Evolutionary conservation across 305 asterid species (phyloP).

Genomic region (Coffea humblotiana): DNA sequence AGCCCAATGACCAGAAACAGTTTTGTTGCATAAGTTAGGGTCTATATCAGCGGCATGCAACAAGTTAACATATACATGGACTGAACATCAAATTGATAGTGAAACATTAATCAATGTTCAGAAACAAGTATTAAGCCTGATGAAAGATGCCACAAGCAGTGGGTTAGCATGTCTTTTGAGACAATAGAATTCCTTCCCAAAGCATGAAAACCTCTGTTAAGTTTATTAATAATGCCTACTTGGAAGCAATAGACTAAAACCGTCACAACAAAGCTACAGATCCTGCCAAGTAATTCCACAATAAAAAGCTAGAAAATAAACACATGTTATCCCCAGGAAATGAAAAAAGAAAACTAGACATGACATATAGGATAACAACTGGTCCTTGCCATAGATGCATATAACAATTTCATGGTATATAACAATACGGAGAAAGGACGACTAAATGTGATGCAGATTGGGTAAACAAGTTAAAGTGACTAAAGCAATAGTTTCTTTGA

Average conservation of each 20-base stretch:
- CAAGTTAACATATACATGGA: neutral
- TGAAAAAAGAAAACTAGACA: neutral
- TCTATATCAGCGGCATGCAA: neutral
- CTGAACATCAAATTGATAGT: neutral
- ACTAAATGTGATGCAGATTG: neutral
- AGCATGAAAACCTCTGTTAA: too few relatives aligned
- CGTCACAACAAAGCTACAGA: neutral
- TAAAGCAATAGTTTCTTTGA: neutral
- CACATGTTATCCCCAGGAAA: neutral
- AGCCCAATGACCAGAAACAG: neutral
- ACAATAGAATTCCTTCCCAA: too few relatives aligned
- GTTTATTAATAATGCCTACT: too few relatives aligned
- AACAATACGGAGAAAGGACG: too few relatives aligned
- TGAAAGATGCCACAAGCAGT: neutral
- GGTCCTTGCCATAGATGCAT: neutral
- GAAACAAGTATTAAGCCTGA: neutral
- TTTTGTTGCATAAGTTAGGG: neutral
- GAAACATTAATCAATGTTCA: neutral
- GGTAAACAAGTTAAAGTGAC: neutral
- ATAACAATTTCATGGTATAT: too few relatives aligned
- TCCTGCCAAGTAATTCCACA: neutral
- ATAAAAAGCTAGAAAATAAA: neutral
- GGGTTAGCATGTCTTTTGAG: too few relatives aligned
- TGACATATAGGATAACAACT: neutral
- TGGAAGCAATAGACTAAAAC: too few relatives aligned